phyloP scores from a whole-genome alignment of 202 grass and related monocot genomes.

The Panicum hallii region DNA sequence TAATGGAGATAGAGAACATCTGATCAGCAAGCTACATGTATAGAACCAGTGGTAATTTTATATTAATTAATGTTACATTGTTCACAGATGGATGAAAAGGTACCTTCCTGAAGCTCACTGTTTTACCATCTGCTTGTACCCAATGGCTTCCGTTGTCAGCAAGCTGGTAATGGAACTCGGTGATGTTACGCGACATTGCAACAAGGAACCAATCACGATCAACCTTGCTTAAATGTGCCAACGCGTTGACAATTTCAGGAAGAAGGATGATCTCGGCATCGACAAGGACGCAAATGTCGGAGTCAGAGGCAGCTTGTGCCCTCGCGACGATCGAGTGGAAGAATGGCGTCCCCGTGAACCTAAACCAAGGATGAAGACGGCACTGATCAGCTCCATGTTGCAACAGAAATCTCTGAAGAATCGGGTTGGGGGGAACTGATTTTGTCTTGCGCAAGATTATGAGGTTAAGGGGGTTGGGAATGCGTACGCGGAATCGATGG shows the following conservation, averaged over 20 bases:
- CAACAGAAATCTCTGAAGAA: background rate
- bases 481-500: conserved; percentile 73
- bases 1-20: conserved; percentile 37
- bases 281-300: conserved; percentile 68
- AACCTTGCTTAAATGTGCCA: conserved; percentile 52
- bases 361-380: conserved; percentile 34
- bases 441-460: background rate
- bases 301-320: conserved; percentile 53
- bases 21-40: background rate
- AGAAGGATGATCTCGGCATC: conserved; percentile 69
- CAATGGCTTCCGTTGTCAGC: conserved; percentile 46
- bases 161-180: conserved; percentile 55
- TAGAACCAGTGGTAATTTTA: background rate
- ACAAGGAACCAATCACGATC: conserved; percentile 72
- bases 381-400: background rate
- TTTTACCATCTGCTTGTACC: conserved; percentile 44
- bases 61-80: background rate
- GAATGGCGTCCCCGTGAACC: conserved; percentile 80
- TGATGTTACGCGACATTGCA: conserved; percentile 54
- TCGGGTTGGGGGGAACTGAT: background rate
- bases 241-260: conserved; percentile 48
- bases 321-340: conserved; percentile 85
- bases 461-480: background rate
- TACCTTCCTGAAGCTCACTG: conserved; percentile 59
- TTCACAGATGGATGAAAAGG: background rate